Conservation (phyloP, 345 rosid genomes). For the Balakata baccata region DNA sequence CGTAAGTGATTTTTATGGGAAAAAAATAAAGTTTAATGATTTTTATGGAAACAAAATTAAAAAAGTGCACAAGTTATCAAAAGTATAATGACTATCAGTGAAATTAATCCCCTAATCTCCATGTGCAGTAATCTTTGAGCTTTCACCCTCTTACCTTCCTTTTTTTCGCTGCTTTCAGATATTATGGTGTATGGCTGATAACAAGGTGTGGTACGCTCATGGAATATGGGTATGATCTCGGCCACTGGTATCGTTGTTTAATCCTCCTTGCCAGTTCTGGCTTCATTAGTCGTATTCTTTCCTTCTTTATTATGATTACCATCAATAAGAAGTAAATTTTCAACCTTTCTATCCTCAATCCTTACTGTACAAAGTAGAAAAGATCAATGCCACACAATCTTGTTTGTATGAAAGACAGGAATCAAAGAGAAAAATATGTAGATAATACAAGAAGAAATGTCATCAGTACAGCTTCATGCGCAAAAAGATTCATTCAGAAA, state of each 20-base stretch:
- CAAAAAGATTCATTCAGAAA: background rate
- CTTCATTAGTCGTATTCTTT: constrained; percentile 47
- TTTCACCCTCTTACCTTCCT: too few species aligned
- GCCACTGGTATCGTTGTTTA: constrained; percentile 57
- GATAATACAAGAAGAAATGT: background rate
- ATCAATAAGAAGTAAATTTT: constrained; percentile 53
- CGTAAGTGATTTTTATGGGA: too few species aligned
- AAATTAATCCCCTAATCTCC: too few species aligned
- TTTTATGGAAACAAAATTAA: too few species aligned
- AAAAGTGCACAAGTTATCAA: too few species aligned
- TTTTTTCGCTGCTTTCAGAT: constrained; percentile 38
- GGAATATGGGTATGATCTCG: constrained; percentile 61
- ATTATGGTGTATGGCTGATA: constrained; percentile 93
- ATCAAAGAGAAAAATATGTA: too few species aligned
- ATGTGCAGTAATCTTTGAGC: background rate
- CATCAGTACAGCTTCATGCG: background rate
- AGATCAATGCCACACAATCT: background rate
- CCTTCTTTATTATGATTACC: constrained; percentile 62
- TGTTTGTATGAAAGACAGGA: background rate
- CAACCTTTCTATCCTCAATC: background rate
- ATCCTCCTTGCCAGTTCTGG: constrained; percentile 53
- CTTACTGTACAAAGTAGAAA: constrained; percentile 12
- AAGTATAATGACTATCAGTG: too few species aligned
- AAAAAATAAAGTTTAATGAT: too few species aligned
- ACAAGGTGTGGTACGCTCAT: constrained; percentile 82